These are phyloP conservation scores for Millerago galiae DNA, from an alignment of 805 yeast genomes.

Conservation along the genomic window DNA sequence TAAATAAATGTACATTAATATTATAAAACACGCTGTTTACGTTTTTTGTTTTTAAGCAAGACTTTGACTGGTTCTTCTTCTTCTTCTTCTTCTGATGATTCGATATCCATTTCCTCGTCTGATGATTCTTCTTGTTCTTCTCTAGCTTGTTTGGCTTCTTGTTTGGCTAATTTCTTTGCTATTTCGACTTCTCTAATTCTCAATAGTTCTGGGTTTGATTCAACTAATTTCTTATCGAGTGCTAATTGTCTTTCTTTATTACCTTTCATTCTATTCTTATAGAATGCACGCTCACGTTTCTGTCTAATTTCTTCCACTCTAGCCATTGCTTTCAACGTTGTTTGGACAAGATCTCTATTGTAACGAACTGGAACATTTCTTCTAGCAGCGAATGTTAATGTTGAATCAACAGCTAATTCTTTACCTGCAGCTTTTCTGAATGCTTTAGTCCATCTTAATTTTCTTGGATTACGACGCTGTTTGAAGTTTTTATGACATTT, in stretches of 20 bases:
- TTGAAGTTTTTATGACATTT: slow-evolving; percentile 97
- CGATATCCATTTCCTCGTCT: slow-evolving; percentile 50
- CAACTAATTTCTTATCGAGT: slow-evolving; percentile 84
- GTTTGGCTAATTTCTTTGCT: slow-evolving; percentile 66
- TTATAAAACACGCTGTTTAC: slow-evolving; percentile 19
- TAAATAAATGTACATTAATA: slow-evolving; percentile 1
- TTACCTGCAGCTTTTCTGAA: slow-evolving; percentile 99
- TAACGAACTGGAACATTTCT: slow-evolving; percentile 97
- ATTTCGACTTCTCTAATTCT: slow-evolving; percentile 91
- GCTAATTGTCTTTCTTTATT: slow-evolving; percentile 83
- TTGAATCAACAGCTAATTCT: slow-evolving; percentile 95
- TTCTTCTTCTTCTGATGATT: slow-evolving; percentile 44
- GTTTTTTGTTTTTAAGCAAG: slow-evolving; percentile 25
- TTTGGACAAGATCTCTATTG: slow-evolving; percentile 91
- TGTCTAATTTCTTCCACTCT: slow-evolving; percentile 94
- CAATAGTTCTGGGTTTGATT: slow-evolving; percentile 80
- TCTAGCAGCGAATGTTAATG: slow-evolving; percentile 93
- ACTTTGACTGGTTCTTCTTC: slow-evolving; percentile 39
- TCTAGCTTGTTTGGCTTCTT: slow-evolving; percentile 49
- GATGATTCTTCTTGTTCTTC: slow-evolving; percentile 41
- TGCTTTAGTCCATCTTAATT: slow-evolving; percentile 97
- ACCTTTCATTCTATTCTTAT: slow-evolving; percentile 98
- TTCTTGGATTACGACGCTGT: slow-evolving; percentile 97
- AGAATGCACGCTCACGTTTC: slow-evolving; percentile 97
- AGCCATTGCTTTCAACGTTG: slow-evolving; percentile 91